Conservation (phyloP, 2,329 filamentous ascomycete species). For the Bretziella fagacearum region DNA sequence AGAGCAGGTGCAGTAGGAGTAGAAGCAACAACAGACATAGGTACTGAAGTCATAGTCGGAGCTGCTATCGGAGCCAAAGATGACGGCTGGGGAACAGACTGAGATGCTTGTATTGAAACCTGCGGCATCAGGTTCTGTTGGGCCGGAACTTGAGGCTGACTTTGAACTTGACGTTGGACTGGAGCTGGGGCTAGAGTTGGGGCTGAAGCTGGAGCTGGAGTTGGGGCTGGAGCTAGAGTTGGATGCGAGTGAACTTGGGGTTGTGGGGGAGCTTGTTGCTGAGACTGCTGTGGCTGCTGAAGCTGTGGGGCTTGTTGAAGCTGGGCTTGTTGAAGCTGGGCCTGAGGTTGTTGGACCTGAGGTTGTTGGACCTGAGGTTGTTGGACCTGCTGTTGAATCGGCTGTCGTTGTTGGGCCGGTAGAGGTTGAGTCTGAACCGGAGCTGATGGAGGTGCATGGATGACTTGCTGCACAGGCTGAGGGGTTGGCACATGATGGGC, state of each 20-base stretch:
- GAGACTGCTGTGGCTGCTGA: no score
- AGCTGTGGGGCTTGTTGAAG: not conserved
- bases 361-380: not conserved
- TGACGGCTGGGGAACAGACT: not conserved
- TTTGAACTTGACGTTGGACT: no score
- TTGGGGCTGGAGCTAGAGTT: not conserved
- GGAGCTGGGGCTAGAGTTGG: not conserved
- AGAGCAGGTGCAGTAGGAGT: not conserved
- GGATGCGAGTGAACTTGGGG: not conserved
- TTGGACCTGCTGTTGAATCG: not conserved
- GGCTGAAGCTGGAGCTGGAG: not conserved
- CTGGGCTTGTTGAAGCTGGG: not conserved
- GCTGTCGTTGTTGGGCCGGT: not conserved
- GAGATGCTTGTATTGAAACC: no score
- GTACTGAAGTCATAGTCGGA: no score
- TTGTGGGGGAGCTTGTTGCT: no score
- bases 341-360: not conserved
- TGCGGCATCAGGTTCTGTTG: no score
- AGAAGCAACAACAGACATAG: not conserved
- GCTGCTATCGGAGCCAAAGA: not conserved
- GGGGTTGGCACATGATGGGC: not conserved
- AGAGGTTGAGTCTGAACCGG: not conserved
- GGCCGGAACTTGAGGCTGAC: no score
- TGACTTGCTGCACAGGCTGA: not conserved
- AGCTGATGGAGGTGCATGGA: not conserved